Conservation (phyloP, 2,329 filamentous ascomycete genomes). For the Lachnellula hyalina region DNA sequence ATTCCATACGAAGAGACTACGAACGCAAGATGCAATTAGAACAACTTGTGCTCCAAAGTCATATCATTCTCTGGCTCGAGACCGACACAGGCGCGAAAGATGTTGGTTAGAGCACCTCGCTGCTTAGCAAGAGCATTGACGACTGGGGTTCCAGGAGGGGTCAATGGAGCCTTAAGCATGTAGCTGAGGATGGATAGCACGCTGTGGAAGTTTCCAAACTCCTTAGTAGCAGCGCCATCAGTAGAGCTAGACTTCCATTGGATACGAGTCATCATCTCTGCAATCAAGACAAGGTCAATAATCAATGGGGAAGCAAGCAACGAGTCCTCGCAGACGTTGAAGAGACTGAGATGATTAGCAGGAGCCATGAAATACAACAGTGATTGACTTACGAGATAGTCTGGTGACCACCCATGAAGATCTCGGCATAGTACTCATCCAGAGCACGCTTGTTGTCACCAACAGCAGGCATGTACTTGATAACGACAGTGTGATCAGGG, state of each 20-base stretch:
- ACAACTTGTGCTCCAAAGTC: constrained; percentile 98
- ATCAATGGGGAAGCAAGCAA: constrained; percentile 93
- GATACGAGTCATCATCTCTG: constrained; percentile 98
- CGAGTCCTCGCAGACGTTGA: constrained; percentile 99
- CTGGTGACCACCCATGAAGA: constrained; percentile 98
- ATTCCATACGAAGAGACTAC: neutral
- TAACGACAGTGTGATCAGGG: constrained; percentile 96
- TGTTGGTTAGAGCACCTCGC: constrained; percentile 89
- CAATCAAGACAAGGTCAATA: constrained; percentile 87
- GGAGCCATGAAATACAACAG: constrained; percentile 21
- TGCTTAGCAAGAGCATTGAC: constrained; percentile 96
- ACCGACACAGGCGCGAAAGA: constrained; percentile 96
- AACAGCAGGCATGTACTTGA: constrained; percentile 99
- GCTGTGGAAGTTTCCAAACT: constrained; percentile 92
- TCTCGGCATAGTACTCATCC: constrained; percentile 98
- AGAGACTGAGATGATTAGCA: constrained; percentile 54
- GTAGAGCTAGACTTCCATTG: constrained; percentile 69
- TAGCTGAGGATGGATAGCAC: constrained; percentile 97
- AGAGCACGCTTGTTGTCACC: constrained; percentile 98
- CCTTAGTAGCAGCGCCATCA: constrained; percentile 48
- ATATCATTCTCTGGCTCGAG: constrained; percentile 97
- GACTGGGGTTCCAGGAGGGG: constrained; percentile 89
- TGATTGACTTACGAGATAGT: constrained; percentile 66
- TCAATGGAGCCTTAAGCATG: constrained; percentile 96
- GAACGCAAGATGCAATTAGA: constrained; percentile 42